phyloP scores from a whole-genome alignment of 306 rosid species.

The Datisca glomerata region DNA sequence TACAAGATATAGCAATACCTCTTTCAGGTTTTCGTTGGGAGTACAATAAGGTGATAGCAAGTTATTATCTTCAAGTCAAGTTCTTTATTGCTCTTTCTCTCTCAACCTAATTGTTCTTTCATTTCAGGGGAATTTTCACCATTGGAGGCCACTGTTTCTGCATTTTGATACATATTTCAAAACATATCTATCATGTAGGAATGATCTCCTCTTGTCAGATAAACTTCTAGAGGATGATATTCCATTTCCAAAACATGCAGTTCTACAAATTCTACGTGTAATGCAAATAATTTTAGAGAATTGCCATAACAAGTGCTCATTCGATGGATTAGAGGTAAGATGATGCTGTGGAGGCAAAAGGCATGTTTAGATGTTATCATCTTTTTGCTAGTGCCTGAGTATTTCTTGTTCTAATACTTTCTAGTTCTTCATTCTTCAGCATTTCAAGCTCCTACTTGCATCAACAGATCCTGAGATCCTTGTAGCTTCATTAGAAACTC shows the following conservation, averaged over 20 bases:
- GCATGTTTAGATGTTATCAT: background rate
- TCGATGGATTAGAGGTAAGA: constrained; percentile 96
- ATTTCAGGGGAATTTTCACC: constrained; percentile 83
- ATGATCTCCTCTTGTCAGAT: constrained; percentile 79
- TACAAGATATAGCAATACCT: constrained; percentile 85
- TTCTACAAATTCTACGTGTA: constrained; percentile 85
- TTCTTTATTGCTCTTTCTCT: background rate
- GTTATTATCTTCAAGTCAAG: constrained; percentile 4
- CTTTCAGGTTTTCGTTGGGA: constrained; percentile 97
- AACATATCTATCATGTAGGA: constrained; percentile 68
- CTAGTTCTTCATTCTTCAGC: constrained; percentile 34
- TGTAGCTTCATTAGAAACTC: constrained; percentile 81
- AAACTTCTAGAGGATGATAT: constrained; percentile 67
- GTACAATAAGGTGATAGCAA: constrained; percentile 59
- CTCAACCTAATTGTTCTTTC: constrained; percentile 13
- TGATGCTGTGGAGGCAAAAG: constrained; percentile 3
- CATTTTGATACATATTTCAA: constrained; percentile 95
- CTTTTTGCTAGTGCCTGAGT: no score
- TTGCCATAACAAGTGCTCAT: constrained; percentile 81
- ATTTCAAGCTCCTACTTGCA: constrained; percentile 85
- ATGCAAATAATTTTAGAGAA: constrained; percentile 87
- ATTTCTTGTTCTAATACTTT: no score
- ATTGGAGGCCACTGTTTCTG: constrained; percentile 88
- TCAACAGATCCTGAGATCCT: constrained; percentile 89
- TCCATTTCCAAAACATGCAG: constrained; percentile 76